Conservation (phyloP, 495 filamentous ascomycete genomes). For the Tuber brumale region DNA sequence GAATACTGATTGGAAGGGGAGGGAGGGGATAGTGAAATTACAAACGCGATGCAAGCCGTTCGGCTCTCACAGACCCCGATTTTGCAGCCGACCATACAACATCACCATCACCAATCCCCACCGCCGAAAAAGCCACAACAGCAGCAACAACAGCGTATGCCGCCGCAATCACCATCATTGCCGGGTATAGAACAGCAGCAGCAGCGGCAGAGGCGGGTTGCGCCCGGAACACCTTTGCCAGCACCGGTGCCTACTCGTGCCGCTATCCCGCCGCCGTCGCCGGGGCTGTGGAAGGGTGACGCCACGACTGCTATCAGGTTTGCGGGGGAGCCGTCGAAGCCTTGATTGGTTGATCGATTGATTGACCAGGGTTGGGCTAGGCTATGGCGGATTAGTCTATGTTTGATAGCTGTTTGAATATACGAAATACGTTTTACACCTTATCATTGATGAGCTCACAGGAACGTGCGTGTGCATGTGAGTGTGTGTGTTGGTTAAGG, state of each 20-base stretch:
- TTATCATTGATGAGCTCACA: background rate
- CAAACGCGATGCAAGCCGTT: constrained; percentile 58
- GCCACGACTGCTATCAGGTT: constrained; percentile 36
- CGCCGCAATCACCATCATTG: constrained; percentile 16
- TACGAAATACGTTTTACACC: background rate
- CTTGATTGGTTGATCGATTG: background rate
- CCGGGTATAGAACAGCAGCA: constrained; percentile 28
- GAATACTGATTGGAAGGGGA: constrained; percentile 7
- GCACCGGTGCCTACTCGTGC: constrained; percentile 40
- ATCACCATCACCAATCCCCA: constrained; percentile 17
- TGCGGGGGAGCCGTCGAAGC: constrained; percentile 14
- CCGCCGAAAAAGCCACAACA: constrained; percentile 17
- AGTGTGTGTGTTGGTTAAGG: background rate
- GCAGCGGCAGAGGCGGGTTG: constrained; percentile 35
- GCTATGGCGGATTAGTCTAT: background rate
- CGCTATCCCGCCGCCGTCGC: constrained; percentile 31
- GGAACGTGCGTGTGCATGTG: background rate
- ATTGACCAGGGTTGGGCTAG: background rate
- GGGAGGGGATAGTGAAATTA: constrained; percentile 50
- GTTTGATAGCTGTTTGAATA: background rate
- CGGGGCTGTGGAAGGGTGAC: constrained; percentile 38
- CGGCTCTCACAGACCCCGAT: constrained; percentile 46
- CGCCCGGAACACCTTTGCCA: constrained; percentile 23
- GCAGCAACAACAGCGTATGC: constrained; percentile 3
- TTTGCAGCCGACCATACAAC: constrained; percentile 39